A percentile compares a stretch with the other conserved stretches of the same genome.
Evolutionary conservation across 345 rosid genomes (phyloP).

Genomic region (Gynandropsis gynandra): DNA sequence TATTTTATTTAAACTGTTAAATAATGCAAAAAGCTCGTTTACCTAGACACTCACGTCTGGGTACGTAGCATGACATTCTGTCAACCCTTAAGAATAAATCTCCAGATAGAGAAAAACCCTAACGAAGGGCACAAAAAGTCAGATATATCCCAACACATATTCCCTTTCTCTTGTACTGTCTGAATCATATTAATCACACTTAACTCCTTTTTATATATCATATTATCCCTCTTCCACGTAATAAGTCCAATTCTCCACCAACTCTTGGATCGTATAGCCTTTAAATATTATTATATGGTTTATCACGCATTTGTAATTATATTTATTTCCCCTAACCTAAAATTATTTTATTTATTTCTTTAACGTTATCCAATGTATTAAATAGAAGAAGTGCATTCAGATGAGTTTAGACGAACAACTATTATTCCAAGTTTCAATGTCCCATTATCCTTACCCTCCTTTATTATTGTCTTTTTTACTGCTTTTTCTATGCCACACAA

Average conservation of each 20-base stretch:
- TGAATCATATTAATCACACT: constrained; percentile 31
- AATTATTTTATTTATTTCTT: no score
- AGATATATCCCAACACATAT: constrained; percentile 64
- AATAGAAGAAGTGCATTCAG: no score
- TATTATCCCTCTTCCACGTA: constrained; percentile 12
- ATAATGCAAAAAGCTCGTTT: constrained; percentile 33
- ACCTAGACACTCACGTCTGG: constrained; percentile 41
- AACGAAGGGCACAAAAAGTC: constrained; percentile 31
- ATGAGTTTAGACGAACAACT: no score
- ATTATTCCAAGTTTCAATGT: no score
- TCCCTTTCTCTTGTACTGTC: constrained; percentile 51
- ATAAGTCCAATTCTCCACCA: constrained; percentile 35
- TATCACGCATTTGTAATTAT: no score
- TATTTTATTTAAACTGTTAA: constrained; percentile 20
- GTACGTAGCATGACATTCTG: constrained; percentile 57
- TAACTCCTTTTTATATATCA: background rate
- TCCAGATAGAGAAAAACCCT: no score
- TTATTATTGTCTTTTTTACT: no score
- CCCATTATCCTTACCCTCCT: no score
- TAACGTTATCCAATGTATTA: no score
- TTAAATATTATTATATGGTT: constrained; percentile 3
- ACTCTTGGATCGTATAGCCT: constrained; percentile 16
- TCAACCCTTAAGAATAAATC: constrained; percentile 36
- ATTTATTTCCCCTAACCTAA: no score
- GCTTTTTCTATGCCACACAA: no score